Evolutionary conservation across 169 alveolate species (phyloP), one percentile per base, ranked within the genome.

Genomic region (Plasmodium inui): DNA sequence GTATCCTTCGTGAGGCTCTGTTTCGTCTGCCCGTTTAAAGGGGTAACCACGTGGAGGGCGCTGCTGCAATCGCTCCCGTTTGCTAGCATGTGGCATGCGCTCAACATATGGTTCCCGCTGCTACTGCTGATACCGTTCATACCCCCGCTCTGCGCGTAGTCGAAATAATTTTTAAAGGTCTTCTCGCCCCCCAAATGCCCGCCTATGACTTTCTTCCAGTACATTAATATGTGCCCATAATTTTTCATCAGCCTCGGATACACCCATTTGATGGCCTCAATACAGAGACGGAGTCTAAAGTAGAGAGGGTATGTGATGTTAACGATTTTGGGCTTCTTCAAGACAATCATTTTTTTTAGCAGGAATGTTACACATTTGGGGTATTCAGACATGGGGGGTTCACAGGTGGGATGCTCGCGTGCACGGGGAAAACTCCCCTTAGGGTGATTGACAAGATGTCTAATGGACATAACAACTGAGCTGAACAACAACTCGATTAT

Each of bases 111-210:
- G 22, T 50, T 50, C 61, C 6, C 50, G 30, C 10, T 28, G 28
- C n/a, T 37, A 19, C 10, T 30, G 22, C 5, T 30, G 14, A 30
- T 34, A 17, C 55, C 53, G 26, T 8, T 50, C 14, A 74, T 30
- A 28, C 41, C 9, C 6, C 28, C 9, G 14, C 28, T 74, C 28
- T 76, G 53, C 26, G 41, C 73, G 26, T 53, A 86, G 34, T 86
- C 93, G 37, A 86, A 74, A 55, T 86, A 86, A 86, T 86, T 86
- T 50, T 26, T 73, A 37, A 86, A 76, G 19, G 93, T 86, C 32
- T 86, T 86, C 19, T 76, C 73, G 30, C 34, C 10, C 8, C 81
- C 79, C 70, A 86, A 26, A 50, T 74, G 78, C 30, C 32, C 70
- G 10, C 26, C 28, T 10, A 86, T 53, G 28, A 86, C 41, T 70